Conservation (phyloP, 1,139 yeast species). For the Scheffersomyces illinoinensis region DNA sequence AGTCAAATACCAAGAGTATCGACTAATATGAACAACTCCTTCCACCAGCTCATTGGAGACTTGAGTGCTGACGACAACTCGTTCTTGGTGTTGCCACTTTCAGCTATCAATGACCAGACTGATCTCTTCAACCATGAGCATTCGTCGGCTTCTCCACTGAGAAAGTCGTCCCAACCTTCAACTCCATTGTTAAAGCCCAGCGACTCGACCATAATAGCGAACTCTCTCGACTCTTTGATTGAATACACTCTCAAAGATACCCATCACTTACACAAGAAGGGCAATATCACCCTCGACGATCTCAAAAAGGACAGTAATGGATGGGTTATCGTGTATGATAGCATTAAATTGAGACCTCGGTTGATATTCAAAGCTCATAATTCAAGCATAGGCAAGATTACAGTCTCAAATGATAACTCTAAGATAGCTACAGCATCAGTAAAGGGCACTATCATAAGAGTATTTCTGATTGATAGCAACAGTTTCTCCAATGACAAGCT, state of each 20-base stretch:
- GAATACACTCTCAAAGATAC: slow-evolving; percentile 24
- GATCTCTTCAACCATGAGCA: slow-evolving; percentile 27
- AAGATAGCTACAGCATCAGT: slow-evolving; percentile 67
- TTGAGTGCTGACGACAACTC: slow-evolving; percentile 52
- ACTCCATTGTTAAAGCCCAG: slow-evolving; percentile 19
- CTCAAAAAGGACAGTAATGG: slow-evolving; percentile 31
- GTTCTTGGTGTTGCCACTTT: slow-evolving; percentile 41
- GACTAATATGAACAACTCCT: slow-evolving; percentile 3
- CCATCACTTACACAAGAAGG: slow-evolving; percentile 7
- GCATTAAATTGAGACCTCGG: slow-evolving; percentile 55
- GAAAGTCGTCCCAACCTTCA: slow-evolving; percentile 2
- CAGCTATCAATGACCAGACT: slow-evolving; percentile 26
- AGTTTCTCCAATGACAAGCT: slow-evolving; percentile 12
- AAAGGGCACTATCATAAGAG: slow-evolving; percentile 72
- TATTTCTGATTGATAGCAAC: slow-evolving; percentile 25
- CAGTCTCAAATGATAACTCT: slow-evolving; percentile 52
- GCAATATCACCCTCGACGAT: slow-evolving; percentile 25
- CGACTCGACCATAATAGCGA: slow-evolving; percentile 14
- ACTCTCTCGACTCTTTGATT: slow-evolving; percentile 14
- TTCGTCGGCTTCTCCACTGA: slow-evolving; percentile 5
- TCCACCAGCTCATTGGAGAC: slow-evolving; percentile 38
- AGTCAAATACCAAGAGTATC: background rate
- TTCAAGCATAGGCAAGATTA: slow-evolving; percentile 46
- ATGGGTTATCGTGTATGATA: slow-evolving; percentile 59
- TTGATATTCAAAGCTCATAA: slow-evolving; percentile 62